These are phyloP conservation scores for Musa itinerans DNA, from an alignment of 176 grass and related monocot species.

Conservation along the genomic window DNA sequence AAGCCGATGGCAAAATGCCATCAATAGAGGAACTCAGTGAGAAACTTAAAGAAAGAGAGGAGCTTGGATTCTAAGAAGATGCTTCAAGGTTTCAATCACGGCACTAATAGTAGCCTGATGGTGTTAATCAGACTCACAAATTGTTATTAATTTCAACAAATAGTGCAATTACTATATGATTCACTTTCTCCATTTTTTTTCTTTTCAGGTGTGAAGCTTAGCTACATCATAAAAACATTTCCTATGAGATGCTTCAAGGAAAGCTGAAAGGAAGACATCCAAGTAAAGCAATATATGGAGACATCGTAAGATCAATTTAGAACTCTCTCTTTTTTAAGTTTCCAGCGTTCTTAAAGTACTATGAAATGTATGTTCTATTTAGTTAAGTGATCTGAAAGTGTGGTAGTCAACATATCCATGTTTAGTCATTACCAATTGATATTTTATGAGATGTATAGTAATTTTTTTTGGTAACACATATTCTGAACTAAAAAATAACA, in stretches of 20 bases:
- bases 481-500: too few relatives aligned
- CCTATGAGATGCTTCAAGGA: background rate
- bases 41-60: slow-evolving; percentile 55
- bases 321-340: too few relatives aligned
- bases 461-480: too few relatives aligned
- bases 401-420: too few relatives aligned
- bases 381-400: too few relatives aligned
- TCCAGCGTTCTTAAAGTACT: too few relatives aligned
- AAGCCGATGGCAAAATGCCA: slow-evolving; percentile 44
- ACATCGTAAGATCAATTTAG: too few relatives aligned
- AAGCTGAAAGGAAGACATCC: background rate
- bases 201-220: background rate
- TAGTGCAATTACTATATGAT: too few relatives aligned
- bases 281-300: background rate
- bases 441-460: too few relatives aligned
- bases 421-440: too few relatives aligned
- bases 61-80: slow-evolving; percentile 29
- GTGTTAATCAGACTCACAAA: background rate
- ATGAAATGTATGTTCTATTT: too few relatives aligned
- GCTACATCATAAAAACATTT: background rate
- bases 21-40: slow-evolving; percentile 46
- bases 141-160: background rate
- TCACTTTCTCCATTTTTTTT: background rate
- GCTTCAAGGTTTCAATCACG: background rate
- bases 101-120: too few relatives aligned